Evolutionary conservation across 106 monocot genomes (phyloP), one percentile per base, ranked within the genome.

Genomic region (Apostasia shenzhenica): DNA sequence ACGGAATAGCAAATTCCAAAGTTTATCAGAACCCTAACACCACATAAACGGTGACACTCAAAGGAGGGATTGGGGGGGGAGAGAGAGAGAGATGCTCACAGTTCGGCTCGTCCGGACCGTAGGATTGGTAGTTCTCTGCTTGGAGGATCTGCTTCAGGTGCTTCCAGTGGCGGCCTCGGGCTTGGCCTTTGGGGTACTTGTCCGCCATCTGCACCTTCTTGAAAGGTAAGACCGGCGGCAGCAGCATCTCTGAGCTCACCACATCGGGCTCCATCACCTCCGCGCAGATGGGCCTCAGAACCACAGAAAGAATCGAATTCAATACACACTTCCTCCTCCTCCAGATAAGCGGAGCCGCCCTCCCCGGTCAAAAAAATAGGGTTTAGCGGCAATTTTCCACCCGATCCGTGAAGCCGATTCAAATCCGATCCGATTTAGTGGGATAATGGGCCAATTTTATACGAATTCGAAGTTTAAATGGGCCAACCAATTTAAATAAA

Each of bases 101-200:
- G 48, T 90, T 90, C 62, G 90, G 83, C 72, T 79, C 67, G 52
- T 81, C 51, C 0, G 65, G 51, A 0, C 76, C 60, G 41, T 74
- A 73, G 67, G 72, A n/a, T 12, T 38, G 8, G 68, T 59, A 84
- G 78, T 81, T 86, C 66, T 86, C 90, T 8, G 83, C 78, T 41
- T 90, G 90, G 12, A 90, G 90, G 53, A 90, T 75, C 71, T 86
- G 83, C 79, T 86, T 86, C 12, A 90, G 76, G 61, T 90, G 90
- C 81, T 90, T 90, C 90, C 86, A 86, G 67, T 90, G 73, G 10
- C 90, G 80, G 10, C 75, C 90, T 14, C 90, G 72, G 0, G 86
- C 74, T 39, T 86, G 86, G 0, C 86, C 90, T 50, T 90, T 90
- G 13, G 78, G 90, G 52, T 86, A 86, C 65, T 90, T 90, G 69